Evolutionary conservation across 345 rosid genomes (phyloP), one percentile per base, ranked within the genome.

Genomic region (Mercurialis annua): DNA sequence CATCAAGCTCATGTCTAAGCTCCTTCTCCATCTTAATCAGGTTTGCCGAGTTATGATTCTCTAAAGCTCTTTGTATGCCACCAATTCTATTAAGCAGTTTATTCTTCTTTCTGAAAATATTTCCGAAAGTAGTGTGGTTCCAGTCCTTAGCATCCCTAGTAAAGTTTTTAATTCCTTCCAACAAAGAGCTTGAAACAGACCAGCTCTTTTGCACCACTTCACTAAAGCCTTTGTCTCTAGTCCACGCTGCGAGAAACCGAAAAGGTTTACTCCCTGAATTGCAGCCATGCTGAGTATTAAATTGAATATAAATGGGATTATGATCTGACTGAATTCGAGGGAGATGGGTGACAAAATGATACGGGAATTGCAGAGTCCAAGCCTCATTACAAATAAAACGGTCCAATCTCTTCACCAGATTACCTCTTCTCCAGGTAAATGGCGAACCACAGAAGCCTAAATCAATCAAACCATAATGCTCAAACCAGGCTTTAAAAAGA

Each of bases 81-180:
- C 1, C 10, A 0, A 64, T 1, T 0, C 36, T 1, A 0, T 11
- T 16, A 16, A 62, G 0, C 0, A 62, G 29, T 0, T 0, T n/a
- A 1, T 0, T n/a, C n/a, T 64, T 64, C 4, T 18, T 0, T 0
- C n/a, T 3, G 0, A 48, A 7, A 42, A 62, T 43, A 16, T 62
- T 62, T 0, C 53, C 66, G 8, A 43, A 62, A 0, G 29, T 24
- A 0, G 0, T 0, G 0, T 30, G 5, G 48, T 64, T 64, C 58
- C 58, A 64, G 0, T 16, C 7, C 4, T 2, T 1, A 0, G 48
- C 15, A 0, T 50, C 16, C 1, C 0, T 9, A 4, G n/a, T n/a
- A 1, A 62, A 46, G 24, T 5, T 0, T 1, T 16, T 0, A 0
- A 9, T 14, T 0, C 34, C 2, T 0, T 26, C 34, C 30, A 10